Conservation (phyloP, 495 filamentous ascomycete genomes). For the Talaromyces thailandensis region DNA sequence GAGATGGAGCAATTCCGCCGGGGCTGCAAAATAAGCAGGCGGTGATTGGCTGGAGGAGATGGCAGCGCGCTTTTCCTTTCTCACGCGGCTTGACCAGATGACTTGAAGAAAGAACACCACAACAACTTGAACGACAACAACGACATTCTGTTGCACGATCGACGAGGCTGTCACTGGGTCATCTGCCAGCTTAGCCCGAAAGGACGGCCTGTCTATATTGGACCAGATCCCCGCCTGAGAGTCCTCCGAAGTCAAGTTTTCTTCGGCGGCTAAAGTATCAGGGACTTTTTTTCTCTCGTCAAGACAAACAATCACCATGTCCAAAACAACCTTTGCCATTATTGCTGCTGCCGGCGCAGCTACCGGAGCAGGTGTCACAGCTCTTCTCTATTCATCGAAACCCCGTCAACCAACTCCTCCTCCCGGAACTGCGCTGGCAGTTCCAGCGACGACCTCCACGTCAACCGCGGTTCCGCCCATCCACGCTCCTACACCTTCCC, state of each 20-base stretch:
- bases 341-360: slow-evolving; percentile 85
- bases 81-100: slow-evolving; percentile 1
- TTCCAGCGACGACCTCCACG: slow-evolving; percentile 32
- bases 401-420: slow-evolving; percentile 35
- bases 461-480: slow-evolving; percentile 18
- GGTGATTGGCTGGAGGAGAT: neutral
- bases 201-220: neutral
- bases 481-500: slow-evolving; percentile 27
- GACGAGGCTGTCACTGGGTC: neutral
- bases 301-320: slow-evolving; percentile 45
- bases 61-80: neutral
- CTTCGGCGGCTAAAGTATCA: neutral
- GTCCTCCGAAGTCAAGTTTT: neutral
- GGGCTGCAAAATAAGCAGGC: neutral
- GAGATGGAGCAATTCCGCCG: neutral
- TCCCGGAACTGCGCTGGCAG: slow-evolving; percentile 30
- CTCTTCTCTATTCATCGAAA: slow-evolving; percentile 63
- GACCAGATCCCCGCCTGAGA: neutral
- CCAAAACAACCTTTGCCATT: slow-evolving; percentile 77
- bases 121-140: neutral
- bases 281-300: neutral
- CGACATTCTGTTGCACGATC: neutral
- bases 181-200: neutral
- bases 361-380: slow-evolving; percentile 77
- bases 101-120: neutral